phyloP scores from a whole-genome alignment of 768 basidiomycete species.

The Lentinus brumalis region DNA sequence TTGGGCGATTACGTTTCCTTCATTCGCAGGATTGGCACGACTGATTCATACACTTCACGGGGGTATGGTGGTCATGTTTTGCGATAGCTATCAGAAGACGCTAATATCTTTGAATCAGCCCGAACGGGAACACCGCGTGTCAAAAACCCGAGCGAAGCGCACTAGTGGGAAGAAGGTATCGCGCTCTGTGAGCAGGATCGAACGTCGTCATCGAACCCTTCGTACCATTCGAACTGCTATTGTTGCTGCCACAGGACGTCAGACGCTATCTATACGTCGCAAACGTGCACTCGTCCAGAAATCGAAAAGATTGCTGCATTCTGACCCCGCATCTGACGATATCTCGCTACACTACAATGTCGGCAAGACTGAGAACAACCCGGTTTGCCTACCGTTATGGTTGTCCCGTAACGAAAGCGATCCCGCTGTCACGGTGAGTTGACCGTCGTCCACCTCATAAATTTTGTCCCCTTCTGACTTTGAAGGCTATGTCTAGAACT shows the following conservation, averaged over 20 bases:
- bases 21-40: constrained; percentile 20
- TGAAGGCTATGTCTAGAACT: too few species aligned
- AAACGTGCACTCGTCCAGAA: not conserved
- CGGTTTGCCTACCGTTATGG: not conserved
- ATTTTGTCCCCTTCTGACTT: too few species aligned
- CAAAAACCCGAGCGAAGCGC: not conserved
- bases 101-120: too few species aligned
- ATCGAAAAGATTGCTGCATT: not conserved
- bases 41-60: constrained; percentile 15
- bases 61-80: not conserved
- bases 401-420: not conserved
- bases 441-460: too few species aligned
- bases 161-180: not conserved
- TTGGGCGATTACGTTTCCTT: constrained; percentile 21
- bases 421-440: not conserved
- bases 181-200: not conserved
- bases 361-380: not conserved
- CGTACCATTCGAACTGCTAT: not conserved
- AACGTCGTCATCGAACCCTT: not conserved
- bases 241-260: not conserved
- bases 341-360: not conserved
- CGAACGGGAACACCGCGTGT: not conserved
- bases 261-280: not conserved
- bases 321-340: not conserved
- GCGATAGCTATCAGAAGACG: too few species aligned